Base-by-base conservation (phyloP, 345 rosid species). In the Murraya koenigii region DNA sequence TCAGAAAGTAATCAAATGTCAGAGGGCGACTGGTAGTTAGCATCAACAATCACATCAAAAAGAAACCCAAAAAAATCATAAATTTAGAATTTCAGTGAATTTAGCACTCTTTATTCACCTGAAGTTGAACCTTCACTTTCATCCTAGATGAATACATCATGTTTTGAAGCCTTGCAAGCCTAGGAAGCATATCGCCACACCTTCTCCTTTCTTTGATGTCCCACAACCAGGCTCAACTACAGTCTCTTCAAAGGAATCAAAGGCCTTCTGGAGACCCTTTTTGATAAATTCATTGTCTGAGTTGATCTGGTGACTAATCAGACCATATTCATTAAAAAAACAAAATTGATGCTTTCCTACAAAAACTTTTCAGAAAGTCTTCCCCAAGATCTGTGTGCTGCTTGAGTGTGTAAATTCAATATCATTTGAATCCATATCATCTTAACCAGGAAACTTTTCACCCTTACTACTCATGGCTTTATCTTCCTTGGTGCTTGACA, bases 91-190 rank as follows among this genome's bases (percentile, higher is more conserved):
- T 41, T 41, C 15, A 2, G 47, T 41, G 52, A 60, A 39, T 1
- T 19, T 41, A 28, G 22, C 28, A 55, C 9, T 33, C 33, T 59
- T 39, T 55, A 63, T n/a, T 90, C 81, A 90, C 99, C 97, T 92
- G 88, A 82, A 94, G 85, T 58, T 80, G 69, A 72, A 92, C 90
- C 56, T 85, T 80, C 13, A 92, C 87, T 80, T 87, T 92, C 87
- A 94, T 91, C 81, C 88, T 81, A 0, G 94, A 69, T 2, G 97
- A 88, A 76, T 94, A 94, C 0, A 97, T 96, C 97, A 94, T 96
- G 79, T 96, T 96, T 84, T 96, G 97, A 69, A 96, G 93, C 66
- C 98, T 84, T 0, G 97, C 94, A 82, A 90, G 91, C 84, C 95
- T 87, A 1, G 97, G 97, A 60, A 90, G 82, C 78, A 59, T 85